Base-by-base conservation (phyloP, 176 grass and related monocot genomes). In the Aegilops bicornis region DNA sequence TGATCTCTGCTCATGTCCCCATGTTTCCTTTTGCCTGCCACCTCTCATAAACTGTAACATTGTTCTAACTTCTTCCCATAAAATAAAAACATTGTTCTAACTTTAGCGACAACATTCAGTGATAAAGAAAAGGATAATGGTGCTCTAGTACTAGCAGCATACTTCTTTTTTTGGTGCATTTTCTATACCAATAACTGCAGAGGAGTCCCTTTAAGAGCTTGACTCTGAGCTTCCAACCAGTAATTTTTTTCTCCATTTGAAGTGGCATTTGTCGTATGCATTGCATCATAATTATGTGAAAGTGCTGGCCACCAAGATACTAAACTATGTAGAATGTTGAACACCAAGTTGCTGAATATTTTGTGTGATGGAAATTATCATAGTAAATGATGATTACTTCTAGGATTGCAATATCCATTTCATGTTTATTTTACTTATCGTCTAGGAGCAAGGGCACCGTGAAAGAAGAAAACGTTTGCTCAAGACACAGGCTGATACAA, bases 401-500 rank as follows among this genome's bases (percentile, higher is more conserved):
- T 19, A 30, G 24, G 36, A 56, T 85, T 39, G 5, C 29, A 39
- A 30, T 69, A 20, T 71, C 61, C 3, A 27, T 45, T 86, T 7
- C 20, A 23, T 33, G 15, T 69, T 40, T 36, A 12, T 72, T 79
- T 13, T 79, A 60, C 0, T 80, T 80, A 45, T 80, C 80, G 35
- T 62, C 31, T 63, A 86, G 77, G 14, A 32, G 70, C 64, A 79
- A 62, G 35, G 1, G 11, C 35, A 23, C 7, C 19, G 10, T 62
- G 12, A 72, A 23, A 56, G 17, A 80, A 80, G 52, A 43, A 48
- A 24, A 24, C 36, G 17, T 47, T 19, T 72, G 0, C 0, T 86
- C 36, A 86, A 86, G 27, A 63, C 66, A 80, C 24, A 47, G 16
- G 77, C 85, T 72, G 54, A 12, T 63, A 45, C 2, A 8, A 36